Evolutionary conservation across 345 rosid species (phyloP).

Genomic region (Eucalyptus lansdowneana): DNA sequence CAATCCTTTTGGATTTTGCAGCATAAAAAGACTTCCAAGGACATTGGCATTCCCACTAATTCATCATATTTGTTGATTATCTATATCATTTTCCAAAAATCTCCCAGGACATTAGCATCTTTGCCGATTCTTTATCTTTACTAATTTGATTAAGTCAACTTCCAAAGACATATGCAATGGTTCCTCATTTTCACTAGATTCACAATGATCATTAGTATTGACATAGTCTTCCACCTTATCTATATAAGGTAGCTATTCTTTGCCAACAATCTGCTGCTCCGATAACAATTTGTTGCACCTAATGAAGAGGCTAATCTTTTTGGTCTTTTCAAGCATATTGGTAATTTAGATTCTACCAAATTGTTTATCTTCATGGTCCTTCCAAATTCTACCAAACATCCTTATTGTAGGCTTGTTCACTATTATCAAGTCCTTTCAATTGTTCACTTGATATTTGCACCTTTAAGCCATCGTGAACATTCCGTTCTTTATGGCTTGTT

Average conservation of each 20-base stretch:
- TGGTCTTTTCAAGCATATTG: not conserved
- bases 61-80: no score
- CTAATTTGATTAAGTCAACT: rapidly evolving
- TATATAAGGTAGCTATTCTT: rapidly evolving
- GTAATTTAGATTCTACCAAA: not conserved
- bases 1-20: rapidly evolving
- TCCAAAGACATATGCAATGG: rapidly evolving
- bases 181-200: not conserved
- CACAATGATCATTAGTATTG: not conserved
- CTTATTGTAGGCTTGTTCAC: rapidly evolving
- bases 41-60: not conserved
- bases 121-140: not conserved
- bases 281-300: not conserved
- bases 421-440: not conserved
- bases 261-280: not conserved
- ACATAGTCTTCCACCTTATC: not conserved
- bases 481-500: not conserved
- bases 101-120: not conserved
- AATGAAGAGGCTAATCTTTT: rapidly evolving
- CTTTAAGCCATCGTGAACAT: rapidly evolving
- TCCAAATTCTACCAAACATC: not conserved
- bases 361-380: not conserved
- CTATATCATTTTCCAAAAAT: no score
- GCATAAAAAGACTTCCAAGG: rapidly evolving
- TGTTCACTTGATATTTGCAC: rapidly evolving